Conservation (phyloP, 768 basidiomycete species). For the Strobilomyces confusus region DNA sequence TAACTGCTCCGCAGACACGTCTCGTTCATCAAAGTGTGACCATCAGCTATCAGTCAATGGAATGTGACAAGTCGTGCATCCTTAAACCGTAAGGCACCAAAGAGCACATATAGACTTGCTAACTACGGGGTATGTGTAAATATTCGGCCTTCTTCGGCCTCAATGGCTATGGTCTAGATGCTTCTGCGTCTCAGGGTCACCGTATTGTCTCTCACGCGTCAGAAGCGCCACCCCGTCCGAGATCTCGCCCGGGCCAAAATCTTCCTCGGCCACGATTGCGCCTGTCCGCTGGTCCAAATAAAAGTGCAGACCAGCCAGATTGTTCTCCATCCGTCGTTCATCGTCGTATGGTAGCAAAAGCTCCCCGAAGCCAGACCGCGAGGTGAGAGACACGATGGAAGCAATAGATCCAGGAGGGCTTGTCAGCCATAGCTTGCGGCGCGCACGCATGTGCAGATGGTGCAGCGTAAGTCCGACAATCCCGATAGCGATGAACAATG, state of each 20-base stretch:
- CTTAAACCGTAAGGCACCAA: too few relatives aligned
- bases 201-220: constrained; percentile 5
- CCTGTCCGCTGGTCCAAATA: constrained; percentile 55
- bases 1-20: too few relatives aligned
- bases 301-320: constrained; percentile 50
- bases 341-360: constrained; percentile 59
- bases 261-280: constrained; percentile 57
- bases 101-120: too few relatives aligned
- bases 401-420: constrained; percentile 61
- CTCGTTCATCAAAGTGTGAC: too few relatives aligned
- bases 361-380: constrained; percentile 59
- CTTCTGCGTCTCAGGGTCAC: constrained; percentile 3
- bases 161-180: background rate
- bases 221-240: constrained; percentile 18
- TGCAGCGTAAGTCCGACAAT: constrained; percentile 46
- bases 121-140: background rate
- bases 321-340: constrained; percentile 39
- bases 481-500: constrained; percentile 46
- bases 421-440: constrained; percentile 48
- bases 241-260: constrained; percentile 6
- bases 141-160: too few relatives aligned
- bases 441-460: constrained; percentile 41
- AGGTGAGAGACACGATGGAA: constrained; percentile 49
- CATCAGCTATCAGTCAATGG: too few relatives aligned
- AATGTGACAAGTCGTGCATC: too few relatives aligned